phyloP scores from a whole-genome alignment of 352 stramenopile species.

The Phytophthora pisi region DNA sequence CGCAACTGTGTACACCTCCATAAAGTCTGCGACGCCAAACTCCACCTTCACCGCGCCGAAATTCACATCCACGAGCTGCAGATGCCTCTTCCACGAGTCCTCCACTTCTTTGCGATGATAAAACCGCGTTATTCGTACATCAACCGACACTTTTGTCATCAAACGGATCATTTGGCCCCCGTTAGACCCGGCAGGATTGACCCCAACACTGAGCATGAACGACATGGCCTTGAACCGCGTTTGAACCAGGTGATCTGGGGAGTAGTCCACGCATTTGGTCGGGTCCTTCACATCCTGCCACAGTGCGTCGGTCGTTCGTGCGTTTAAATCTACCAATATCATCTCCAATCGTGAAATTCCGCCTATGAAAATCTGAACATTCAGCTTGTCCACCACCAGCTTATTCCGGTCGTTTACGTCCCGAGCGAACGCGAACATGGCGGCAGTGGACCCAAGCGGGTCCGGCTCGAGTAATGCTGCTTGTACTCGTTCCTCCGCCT shows the following conservation, averaged over 20 bases:
- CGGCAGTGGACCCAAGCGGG: conserved; percentile 64
- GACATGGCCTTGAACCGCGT: conserved; percentile 73
- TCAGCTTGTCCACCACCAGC: conserved; percentile 55
- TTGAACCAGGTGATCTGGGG: conserved; percentile 63
- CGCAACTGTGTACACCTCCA: conserved; percentile 36
- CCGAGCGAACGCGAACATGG: conserved; percentile 60
- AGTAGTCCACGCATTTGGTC: conserved; percentile 58
- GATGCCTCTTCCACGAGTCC: conserved; percentile 55
- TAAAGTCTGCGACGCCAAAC: conserved; percentile 43
- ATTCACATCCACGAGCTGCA: conserved; percentile 65
- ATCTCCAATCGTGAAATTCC: conserved; percentile 44
- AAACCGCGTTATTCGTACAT: conserved; percentile 61
- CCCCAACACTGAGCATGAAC: conserved; percentile 48
- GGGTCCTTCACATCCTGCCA: conserved; percentile 75
- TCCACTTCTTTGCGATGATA: conserved; percentile 46
- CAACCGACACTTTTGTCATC: conserved; percentile 51
- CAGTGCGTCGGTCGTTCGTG: conserved; percentile 64
- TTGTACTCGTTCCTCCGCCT: conserved; percentile 37
- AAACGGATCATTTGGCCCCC: conserved; percentile 18
- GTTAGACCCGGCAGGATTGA: conserved; percentile 15
- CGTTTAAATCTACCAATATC: conserved; percentile 48
- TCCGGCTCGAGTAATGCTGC: conserved; percentile 56
- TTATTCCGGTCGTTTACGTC: conserved; percentile 61
- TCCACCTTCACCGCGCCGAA: conserved; percentile 54
- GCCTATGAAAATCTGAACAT: conserved; percentile 54